Evolutionary conservation across 2,329 filamentous ascomycete species (phyloP).

Genomic region (Botrytis porri): DNA sequence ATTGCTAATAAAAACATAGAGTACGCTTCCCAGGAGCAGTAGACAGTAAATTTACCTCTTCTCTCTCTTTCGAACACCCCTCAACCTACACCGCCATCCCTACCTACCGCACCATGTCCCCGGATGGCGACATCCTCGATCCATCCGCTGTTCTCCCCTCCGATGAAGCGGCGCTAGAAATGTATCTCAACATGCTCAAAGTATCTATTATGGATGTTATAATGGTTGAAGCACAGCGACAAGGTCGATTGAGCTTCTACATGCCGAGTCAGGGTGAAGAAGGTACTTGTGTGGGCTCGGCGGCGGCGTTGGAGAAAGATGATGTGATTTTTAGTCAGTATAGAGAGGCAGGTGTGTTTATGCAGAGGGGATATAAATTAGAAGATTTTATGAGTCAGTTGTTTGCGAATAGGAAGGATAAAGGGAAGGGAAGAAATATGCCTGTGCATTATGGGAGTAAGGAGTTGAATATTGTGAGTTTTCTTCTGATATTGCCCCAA

Average conservation of each 20-base stretch:
- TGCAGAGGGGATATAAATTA: slow-evolving; percentile 81
- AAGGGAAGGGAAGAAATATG: slow-evolving; percentile 87
- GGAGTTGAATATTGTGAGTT: slow-evolving; percentile 74
- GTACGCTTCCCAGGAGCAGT: slow-evolving; percentile 81
- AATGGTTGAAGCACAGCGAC: slow-evolving; percentile 96
- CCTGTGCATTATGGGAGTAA: slow-evolving; percentile 91
- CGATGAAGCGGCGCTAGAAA: slow-evolving; percentile 30
- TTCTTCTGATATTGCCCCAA: neutral
- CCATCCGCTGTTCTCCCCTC: slow-evolving; percentile 57
- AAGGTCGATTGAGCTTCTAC: slow-evolving; percentile 67
- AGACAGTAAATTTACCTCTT: slow-evolving; percentile 85
- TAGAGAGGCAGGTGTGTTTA: slow-evolving; percentile 86
- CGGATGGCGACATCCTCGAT: slow-evolving; percentile 81
- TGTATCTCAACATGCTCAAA: slow-evolving; percentile 59
- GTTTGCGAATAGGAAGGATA: slow-evolving; percentile 81
- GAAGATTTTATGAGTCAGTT: slow-evolving; percentile 94
- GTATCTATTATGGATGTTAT: slow-evolving; percentile 89
- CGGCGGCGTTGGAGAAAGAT: slow-evolving; percentile 74
- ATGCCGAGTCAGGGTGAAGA: slow-evolving; percentile 69
- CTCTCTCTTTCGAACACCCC: slow-evolving; percentile 74
- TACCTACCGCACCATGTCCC: slow-evolving; percentile 89
- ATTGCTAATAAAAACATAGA: slow-evolving; percentile 41
- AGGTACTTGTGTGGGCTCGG: slow-evolving; percentile 85
- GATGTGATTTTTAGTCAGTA: slow-evolving; percentile 96
- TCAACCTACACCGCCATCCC: slow-evolving; percentile 72